phyloP scores from a whole-genome alignment of 768 basidiomycete genomes.

The Suillus sp. region DNA sequence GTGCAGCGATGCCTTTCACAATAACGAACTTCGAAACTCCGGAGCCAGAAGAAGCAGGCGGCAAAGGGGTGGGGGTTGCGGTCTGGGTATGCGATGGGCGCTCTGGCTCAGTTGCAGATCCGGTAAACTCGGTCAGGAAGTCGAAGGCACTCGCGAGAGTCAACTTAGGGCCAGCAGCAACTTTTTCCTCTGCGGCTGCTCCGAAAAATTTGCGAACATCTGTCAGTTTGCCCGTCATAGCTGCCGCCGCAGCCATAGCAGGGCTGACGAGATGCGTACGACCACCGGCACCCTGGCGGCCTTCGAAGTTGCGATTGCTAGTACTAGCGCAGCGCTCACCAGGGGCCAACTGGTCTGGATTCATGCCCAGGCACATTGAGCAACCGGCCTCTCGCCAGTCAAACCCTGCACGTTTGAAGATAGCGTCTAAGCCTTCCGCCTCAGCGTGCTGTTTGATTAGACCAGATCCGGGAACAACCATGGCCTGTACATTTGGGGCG shows the following conservation, averaged over 20 bases:
- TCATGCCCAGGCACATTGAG: slow-evolving; percentile 97
- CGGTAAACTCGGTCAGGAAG: slow-evolving; percentile 72
- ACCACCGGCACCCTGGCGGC: slow-evolving; percentile 84
- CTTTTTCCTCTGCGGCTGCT: slow-evolving; percentile 43
- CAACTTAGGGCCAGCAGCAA: slow-evolving; percentile 51
- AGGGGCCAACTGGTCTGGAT: slow-evolving; percentile 85
- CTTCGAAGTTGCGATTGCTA: slow-evolving; percentile 93
- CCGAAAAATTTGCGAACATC: slow-evolving; percentile 81
- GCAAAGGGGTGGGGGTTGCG: slow-evolving; percentile 33
- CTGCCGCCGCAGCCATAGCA: slow-evolving; percentile 92
- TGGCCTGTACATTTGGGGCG: slow-evolving; percentile 73
- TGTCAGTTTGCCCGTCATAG: slow-evolving; percentile 80
- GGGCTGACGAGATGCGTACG: slow-evolving; percentile 88
- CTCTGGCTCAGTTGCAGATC: slow-evolving; percentile 54
- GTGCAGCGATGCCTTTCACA: slow-evolving; percentile 75
- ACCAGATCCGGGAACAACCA: slow-evolving; percentile 93
- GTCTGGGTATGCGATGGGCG: slow-evolving; percentile 36
- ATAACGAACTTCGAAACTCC: slow-evolving; percentile 64
- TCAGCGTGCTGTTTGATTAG: slow-evolving; percentile 90
- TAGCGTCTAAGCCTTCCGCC: slow-evolving; percentile 80
- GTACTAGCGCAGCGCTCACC: slow-evolving; percentile 89
- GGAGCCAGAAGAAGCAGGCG: slow-evolving; percentile 46
- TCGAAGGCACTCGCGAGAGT: slow-evolving; percentile 74
- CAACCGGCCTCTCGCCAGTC: slow-evolving; percentile 96
- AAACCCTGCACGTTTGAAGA: slow-evolving; percentile 90